Conservation (phyloP, 2,329 filamentous ascomycete genomes). For the Colletotrichum sansevieriae region DNA sequence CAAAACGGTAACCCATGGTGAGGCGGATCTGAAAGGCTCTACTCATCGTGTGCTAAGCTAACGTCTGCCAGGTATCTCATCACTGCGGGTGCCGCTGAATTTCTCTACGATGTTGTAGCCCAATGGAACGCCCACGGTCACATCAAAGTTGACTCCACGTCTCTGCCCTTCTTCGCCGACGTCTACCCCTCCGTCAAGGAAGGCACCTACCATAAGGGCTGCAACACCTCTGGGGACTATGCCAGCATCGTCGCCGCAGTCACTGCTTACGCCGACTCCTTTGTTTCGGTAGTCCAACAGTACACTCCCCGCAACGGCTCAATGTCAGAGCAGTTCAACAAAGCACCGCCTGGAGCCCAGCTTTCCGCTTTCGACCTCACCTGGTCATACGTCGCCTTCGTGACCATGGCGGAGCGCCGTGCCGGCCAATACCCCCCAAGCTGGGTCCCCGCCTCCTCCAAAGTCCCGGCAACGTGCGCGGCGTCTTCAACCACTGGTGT, state of each 20-base stretch:
- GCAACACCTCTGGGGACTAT: constrained; percentile 50
- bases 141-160: constrained; percentile 63
- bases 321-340: constrained; percentile 64
- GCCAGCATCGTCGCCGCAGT: constrained; percentile 60
- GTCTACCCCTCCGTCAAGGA: constrained; percentile 60
- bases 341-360: constrained; percentile 51
- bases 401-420: constrained; percentile 59
- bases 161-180: constrained; percentile 68
- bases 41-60: neutral
- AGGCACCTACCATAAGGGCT: constrained; percentile 60
- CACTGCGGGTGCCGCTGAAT: constrained; percentile 69
- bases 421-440: constrained; percentile 49
- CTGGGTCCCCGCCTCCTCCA: constrained; percentile 45
- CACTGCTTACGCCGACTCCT: constrained; percentile 67
- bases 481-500: constrained; percentile 45
- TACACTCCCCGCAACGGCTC: constrained; percentile 63
- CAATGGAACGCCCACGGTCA: constrained; percentile 63
- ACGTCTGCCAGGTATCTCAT: constrained; percentile 55
- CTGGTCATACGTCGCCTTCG: constrained; percentile 66
- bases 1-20: constrained; percentile 69
- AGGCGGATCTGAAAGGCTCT: neutral
- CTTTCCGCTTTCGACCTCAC: constrained; percentile 62
- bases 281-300: constrained; percentile 59
- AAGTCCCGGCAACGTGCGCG: constrained; percentile 48
- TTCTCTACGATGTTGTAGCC: constrained; percentile 68